Percentiles rank a stretch among this genome's conserved stretches.
Conservation (phyloP, 2,329 filamentous ascomycete genomes). For the Dissoconium aciculare region DNA sequence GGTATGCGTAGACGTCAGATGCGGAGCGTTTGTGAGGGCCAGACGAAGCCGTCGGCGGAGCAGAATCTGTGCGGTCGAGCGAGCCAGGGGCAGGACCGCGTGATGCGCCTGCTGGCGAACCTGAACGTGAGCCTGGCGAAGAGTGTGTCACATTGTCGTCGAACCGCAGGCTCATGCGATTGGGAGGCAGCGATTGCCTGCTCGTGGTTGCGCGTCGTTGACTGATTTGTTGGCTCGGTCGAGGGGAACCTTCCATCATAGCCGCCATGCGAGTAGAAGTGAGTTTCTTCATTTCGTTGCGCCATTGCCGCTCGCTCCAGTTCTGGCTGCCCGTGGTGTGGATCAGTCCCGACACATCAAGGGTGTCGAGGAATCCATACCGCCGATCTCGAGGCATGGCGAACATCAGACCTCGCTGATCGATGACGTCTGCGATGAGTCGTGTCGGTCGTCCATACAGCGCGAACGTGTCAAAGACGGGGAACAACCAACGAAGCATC, state of each 20-base stretch:
- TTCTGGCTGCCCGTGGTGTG: slow-evolving; percentile 56
- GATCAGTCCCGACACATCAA: slow-evolving; percentile 72
- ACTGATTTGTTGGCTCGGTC: slow-evolving; percentile 16
- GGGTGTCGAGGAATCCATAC: slow-evolving; percentile 79
- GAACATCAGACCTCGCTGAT: slow-evolving; percentile 89
- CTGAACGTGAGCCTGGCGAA: slow-evolving; percentile 30
- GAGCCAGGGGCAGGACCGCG: slow-evolving; percentile 21
- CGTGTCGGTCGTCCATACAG: slow-evolving; percentile 81
- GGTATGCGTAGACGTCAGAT: slow-evolving; percentile 34
- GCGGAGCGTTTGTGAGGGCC: slow-evolving; percentile 33
- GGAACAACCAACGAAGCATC: slow-evolving; percentile 83
- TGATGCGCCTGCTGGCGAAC: slow-evolving; percentile 24
- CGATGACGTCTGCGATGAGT: slow-evolving; percentile 72
- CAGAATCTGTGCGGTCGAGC: slow-evolving; percentile 33
- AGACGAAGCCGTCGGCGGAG: slow-evolving; percentile 23
- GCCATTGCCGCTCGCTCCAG: slow-evolving; percentile 84
- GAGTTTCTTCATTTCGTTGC: slow-evolving; percentile 72
- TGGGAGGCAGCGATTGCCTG: slow-evolving; percentile 22
- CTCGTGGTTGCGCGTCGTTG: slow-evolving; percentile 28
- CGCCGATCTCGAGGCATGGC: slow-evolving; percentile 80
- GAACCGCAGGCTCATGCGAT: slow-evolving; percentile 26
- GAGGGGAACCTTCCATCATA: slow-evolving; percentile 14
- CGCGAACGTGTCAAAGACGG: slow-evolving; percentile 81
- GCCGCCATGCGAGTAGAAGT: slow-evolving; percentile 62
- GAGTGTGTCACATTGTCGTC: slow-evolving; percentile 30